Base-by-base conservation (phyloP, 1,139 yeast genomes). In the Geotrichum armillariae region DNA sequence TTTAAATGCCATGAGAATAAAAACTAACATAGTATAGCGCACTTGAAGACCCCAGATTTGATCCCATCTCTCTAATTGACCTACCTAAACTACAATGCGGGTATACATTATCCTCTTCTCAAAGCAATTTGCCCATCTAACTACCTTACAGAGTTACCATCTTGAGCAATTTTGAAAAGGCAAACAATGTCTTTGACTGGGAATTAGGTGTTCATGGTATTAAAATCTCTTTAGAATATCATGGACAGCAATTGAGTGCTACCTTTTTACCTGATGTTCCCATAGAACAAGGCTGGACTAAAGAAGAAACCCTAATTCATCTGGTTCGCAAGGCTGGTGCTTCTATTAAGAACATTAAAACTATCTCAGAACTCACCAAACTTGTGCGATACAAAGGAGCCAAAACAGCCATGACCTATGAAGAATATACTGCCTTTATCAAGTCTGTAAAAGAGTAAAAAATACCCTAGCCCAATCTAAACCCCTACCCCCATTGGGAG, bases 231-330 rank as follows among this genome's bases (percentile, higher is more conserved):
- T 75, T 88, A 55, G 64, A 66, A 0, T 54, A 63, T 12, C 60
- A 66, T 14, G 74, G 21, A 59, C 66, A 22, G 53, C 61, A 8
- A 72, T 72, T 54, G 27, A 54, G 84, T 46, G 90, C 97, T 0
- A 93, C 99, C 0, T 93, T 89, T 59, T 68, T 94, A 43, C 99
- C 99, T 0, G 85, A 82, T 41, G 98, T 94, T 1, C 95, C 96
- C 14, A 75, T 71, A n/a, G 98, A 91, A 57, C 95, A 91, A 60
- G 81, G 78, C 3, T 91, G 98, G 97, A 79, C 77, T 58, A 77
- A 86, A 61, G 68, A 71, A 16, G 82, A 85, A 16, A 91, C 99
- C 0, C 69, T 91, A 51, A 73, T 73, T 56, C 77, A 87, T 58
- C 74, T 94, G 41, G 78, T 93, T 3, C 71, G 74, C 34, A 93